Evolutionary conservation across 805 yeast genomes (phyloP).

Genomic region (Candida pini): DNA sequence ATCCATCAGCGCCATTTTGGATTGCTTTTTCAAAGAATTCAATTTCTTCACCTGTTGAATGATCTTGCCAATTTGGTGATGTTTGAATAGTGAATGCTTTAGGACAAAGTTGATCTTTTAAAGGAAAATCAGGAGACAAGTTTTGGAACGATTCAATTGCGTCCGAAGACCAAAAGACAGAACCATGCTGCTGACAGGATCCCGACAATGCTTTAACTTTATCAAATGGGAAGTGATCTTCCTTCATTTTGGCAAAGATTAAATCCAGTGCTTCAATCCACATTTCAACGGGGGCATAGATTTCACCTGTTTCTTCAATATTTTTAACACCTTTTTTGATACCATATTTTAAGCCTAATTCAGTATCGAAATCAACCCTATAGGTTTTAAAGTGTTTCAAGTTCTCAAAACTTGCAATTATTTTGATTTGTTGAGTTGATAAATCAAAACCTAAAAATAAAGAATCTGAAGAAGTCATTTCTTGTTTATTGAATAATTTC

Average conservation of each 20-base stretch:
- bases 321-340: conserved; percentile 70
- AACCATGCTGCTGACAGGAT: conserved; percentile 90
- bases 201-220: conserved; percentile 68
- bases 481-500: conserved; percentile 12
- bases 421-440: conserved; percentile 85
- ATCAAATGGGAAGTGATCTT: conserved; percentile 49
- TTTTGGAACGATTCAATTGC: conserved; percentile 37
- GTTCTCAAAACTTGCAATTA: conserved; percentile 53
- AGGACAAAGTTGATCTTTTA: conserved; percentile 43
- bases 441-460: conserved; percentile 72
- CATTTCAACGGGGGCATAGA: conserved; percentile 79
- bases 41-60: conserved; percentile 72
- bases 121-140: conserved; percentile 29
- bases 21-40: conserved; percentile 46
- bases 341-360: conserved; percentile 47
- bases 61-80: conserved; percentile 96
- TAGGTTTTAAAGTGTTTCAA: conserved; percentile 52
- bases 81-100: conserved; percentile 53
- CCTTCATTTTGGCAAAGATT: conserved; percentile 46
- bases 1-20: conserved; percentile 52
- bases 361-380: conserved; percentile 67
- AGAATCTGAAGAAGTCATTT: conserved; percentile 13
- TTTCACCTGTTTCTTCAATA: conserved; percentile 49
- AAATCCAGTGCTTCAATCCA: conserved; percentile 82
- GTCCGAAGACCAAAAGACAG: conserved; percentile 66